A percentile compares a stretch with the other conserved stretches of the same genome.
Evolutionary conservation across 1,139 yeast species (phyloP).

Genomic region (Nakaseomyces uthaithaninus): DNA sequence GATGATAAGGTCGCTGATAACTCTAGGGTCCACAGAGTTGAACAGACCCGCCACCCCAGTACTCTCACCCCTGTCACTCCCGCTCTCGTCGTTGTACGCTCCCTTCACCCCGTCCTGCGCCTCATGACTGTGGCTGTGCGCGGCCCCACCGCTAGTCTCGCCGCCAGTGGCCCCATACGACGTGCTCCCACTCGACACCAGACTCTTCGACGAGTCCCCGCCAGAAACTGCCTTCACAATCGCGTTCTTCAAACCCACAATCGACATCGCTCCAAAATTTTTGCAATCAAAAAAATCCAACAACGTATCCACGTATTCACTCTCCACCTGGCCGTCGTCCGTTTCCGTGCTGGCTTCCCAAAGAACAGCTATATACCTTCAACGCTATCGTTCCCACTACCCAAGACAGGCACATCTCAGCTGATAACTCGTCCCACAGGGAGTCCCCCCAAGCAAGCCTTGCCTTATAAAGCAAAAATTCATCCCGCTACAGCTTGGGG

Average conservation of each 20-base stretch:
- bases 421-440: no score
- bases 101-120: neutral
- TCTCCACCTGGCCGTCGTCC: no score
- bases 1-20: conserved; percentile 71
- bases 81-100: neutral
- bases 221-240: conserved; percentile 18
- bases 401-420: no score
- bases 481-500: no score
- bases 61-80: neutral
- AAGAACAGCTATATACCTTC: no score
- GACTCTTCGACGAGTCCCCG: conserved; percentile 9
- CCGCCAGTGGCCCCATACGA: neutral
- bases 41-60: conserved; percentile 19
- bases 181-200: conserved; percentile 8
- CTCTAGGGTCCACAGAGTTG: conserved; percentile 49
- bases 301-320: no score
- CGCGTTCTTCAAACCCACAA: conserved; percentile 33
- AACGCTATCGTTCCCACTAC: no score
- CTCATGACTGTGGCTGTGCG: neutral
- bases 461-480: no score
- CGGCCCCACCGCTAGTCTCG: neutral
- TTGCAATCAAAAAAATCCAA: no score
- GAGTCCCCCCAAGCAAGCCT: no score
- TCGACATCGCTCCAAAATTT: conserved; percentile 23
- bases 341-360: no score